Conservation (phyloP, 2,329 filamentous ascomycete species). For the Botrytis porri region DNA sequence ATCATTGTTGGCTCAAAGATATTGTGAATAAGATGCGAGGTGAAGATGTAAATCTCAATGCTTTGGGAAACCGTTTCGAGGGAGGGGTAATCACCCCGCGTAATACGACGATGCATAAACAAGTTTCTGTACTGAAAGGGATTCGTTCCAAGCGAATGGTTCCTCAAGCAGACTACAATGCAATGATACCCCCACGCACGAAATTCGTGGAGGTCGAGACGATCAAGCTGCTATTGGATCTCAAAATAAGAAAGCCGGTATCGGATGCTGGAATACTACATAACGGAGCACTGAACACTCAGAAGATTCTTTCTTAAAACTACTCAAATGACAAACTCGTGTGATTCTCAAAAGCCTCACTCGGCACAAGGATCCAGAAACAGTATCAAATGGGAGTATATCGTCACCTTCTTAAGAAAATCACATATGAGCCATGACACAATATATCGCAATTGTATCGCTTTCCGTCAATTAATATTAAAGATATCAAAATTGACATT, state of each 20-base stretch:
- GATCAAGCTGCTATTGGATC: no score
- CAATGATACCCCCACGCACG: neutral
- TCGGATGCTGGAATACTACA: neutral
- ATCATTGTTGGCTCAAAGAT: no score
- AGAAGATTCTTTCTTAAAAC: no score
- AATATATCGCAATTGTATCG: no score
- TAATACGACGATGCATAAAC: neutral
- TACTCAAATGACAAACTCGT: fast-evolving
- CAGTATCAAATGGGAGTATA: neutral
- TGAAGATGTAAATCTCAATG: no score
- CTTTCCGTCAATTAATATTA: no score
- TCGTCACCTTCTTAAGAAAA: neutral
- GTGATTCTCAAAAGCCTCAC: neutral
- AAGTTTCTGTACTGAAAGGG: neutral
- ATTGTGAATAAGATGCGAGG: no score
- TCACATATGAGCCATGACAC: no score
- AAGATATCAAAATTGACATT: no score
- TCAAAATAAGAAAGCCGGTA: neutral
- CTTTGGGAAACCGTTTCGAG: no score
- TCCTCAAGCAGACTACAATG: neutral
- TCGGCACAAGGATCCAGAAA: fast-evolving
- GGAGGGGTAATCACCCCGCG: no score
- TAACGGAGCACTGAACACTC: neutral
- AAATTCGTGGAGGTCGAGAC: no score
- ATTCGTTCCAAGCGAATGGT: neutral